Conservation (phyloP, 495 filamentous ascomycete species). For the Venustampulla echinocandica region DNA sequence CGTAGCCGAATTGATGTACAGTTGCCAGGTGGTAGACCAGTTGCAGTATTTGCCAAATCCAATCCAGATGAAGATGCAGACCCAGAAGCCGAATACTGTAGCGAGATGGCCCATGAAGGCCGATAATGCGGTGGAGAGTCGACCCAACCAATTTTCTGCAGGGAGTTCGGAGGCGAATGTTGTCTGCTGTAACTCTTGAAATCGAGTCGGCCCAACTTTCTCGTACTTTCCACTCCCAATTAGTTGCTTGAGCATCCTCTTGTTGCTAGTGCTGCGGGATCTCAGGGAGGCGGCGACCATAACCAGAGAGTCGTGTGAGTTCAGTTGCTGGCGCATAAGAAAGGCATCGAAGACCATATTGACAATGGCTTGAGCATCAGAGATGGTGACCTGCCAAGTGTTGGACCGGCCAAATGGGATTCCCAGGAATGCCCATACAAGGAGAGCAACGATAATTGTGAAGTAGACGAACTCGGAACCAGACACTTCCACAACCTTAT, state of each 20-base stretch:
- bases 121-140: constrained; percentile 20
- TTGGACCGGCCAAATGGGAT: constrained; percentile 25
- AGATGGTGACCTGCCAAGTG: constrained; percentile 30
- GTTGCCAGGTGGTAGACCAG: constrained; percentile 32
- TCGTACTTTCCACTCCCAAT: constrained; percentile 13
- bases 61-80: constrained; percentile 31
- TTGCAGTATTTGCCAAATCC: constrained; percentile 26
- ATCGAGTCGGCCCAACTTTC: constrained; percentile 8
- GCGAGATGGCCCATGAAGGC: constrained; percentile 27
- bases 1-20: constrained; percentile 35
- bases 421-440: constrained; percentile 25
- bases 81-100: constrained; percentile 27
- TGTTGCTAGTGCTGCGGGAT: constrained; percentile 27
- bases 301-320: constrained; percentile 24
- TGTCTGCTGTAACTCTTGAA: constrained; percentile 13
- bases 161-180: constrained; percentile 14
- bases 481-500: constrained; percentile 22
- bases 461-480: constrained; percentile 26
- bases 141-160: constrained; percentile 23
- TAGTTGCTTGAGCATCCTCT: constrained; percentile 26
- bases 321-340: constrained; percentile 34
- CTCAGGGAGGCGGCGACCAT: constrained; percentile 22
- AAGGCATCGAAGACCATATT: constrained; percentile 33
- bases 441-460: constrained; percentile 22
- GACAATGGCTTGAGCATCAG: constrained; percentile 31